Evolutionary conservation across 768 basidiomycete species (phyloP).

Genomic region (Sporobolomyces roseus): DNA sequence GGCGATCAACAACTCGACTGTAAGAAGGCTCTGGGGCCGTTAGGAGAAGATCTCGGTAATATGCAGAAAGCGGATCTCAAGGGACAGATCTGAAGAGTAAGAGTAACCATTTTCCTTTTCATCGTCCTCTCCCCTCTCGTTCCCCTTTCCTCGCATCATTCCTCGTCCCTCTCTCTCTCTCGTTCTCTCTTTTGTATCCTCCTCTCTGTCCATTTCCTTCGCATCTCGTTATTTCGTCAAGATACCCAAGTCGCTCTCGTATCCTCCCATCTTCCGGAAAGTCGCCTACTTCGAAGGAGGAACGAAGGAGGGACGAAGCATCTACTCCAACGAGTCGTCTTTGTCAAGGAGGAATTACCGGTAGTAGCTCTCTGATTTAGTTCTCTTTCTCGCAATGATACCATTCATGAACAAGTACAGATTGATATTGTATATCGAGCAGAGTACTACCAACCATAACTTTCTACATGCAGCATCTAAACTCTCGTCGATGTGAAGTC

Average conservation of each 20-base stretch:
- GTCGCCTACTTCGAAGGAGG: no score
- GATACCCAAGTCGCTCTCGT: background rate
- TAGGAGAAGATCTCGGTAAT: constrained; percentile 67
- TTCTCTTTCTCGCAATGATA: background rate
- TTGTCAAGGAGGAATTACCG: no score
- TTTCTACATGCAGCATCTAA: constrained; percentile 27
- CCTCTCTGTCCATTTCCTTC: background rate
- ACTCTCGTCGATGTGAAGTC: background rate
- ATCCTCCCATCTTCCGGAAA: no score
- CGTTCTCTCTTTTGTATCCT: background rate
- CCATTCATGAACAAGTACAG: no score
- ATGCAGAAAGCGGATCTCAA: constrained; percentile 83
- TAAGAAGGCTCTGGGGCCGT: constrained; percentile 46
- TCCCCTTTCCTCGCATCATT: background rate
- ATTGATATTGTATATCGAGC: no score
- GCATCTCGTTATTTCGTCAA: background rate
- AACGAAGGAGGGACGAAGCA: no score
- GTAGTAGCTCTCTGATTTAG: background rate
- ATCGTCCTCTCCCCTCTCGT: background rate
- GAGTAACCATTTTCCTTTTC: background rate
- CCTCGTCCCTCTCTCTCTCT: background rate
- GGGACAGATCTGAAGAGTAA: constrained; percentile 67
- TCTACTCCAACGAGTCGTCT: no score
- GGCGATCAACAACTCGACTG: constrained; percentile 47
- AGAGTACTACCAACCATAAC: constrained; percentile 25